A percentile compares a stretch with the other conserved stretches of the same genome.
phyloP scores from a whole-genome alignment of 1,139 yeast genomes.

The Suhomyces chickasaworum region DNA sequence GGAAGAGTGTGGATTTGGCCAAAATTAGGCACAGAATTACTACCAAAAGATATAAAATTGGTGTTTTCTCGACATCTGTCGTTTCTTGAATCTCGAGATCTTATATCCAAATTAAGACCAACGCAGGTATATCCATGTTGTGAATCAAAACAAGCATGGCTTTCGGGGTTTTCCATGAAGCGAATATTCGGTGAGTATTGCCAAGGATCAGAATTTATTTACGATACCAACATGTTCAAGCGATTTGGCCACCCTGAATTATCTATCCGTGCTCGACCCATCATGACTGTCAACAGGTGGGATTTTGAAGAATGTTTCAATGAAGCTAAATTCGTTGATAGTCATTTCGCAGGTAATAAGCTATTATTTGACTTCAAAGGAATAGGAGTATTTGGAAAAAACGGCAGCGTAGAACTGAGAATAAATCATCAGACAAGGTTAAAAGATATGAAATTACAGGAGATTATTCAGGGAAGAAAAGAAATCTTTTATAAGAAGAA shows the following conservation, averaged over 20 bases:
- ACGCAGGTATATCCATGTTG: constrained; percentile 50
- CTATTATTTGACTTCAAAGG: constrained; percentile 17
- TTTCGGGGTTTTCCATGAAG: constrained; percentile 44
- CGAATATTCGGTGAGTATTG: constrained; percentile 50
- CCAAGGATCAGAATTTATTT: constrained; percentile 23
- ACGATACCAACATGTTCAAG: constrained; percentile 30
- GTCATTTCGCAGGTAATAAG: neutral
- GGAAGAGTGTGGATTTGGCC: constrained; percentile 35
- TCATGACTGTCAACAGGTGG: constrained; percentile 39
- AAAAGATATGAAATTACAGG: constrained; percentile 26
- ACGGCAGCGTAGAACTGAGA: neutral
- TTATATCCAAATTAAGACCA: constrained; percentile 43
- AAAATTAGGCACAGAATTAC: constrained; percentile 28
- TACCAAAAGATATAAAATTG: constrained; percentile 44
- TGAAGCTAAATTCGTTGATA: constrained; percentile 27
- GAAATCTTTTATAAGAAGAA: constrained; percentile 24
- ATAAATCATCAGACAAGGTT: constrained; percentile 10
- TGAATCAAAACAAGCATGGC: constrained; percentile 39
- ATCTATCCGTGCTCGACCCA: constrained; percentile 21
- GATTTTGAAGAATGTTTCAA: constrained; percentile 32
- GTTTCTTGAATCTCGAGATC: constrained; percentile 43
- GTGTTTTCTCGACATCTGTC: constrained; percentile 61
- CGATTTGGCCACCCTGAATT: constrained; percentile 25
- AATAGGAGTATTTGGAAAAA: constrained; percentile 11
- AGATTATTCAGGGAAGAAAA: constrained; percentile 29